Evolutionary conservation across 129 eudicot genomes (phyloP).

Genomic region (Flaveria brownii): DNA sequence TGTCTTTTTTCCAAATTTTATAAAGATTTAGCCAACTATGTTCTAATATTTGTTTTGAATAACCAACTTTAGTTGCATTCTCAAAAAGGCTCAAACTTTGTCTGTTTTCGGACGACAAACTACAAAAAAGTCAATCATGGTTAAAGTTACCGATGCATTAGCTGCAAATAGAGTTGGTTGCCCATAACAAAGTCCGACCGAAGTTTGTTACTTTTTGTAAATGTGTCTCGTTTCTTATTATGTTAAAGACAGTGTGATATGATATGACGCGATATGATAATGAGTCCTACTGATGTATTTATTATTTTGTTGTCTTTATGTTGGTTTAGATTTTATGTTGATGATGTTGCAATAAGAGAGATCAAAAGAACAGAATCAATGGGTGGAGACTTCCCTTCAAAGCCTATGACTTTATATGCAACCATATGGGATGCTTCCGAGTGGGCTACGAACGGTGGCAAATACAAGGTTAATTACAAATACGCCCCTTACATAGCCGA

Average conservation of each 20-base stretch:
- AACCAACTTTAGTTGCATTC: background rate
- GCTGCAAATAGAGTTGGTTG: background rate
- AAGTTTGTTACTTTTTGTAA: background rate
- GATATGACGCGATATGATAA: background rate
- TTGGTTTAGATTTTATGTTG: slow-evolving; percentile 76
- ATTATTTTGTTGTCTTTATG: slow-evolving; percentile 5
- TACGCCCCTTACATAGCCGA: slow-evolving; percentile 83
- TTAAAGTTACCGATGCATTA: background rate
- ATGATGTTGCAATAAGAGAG: slow-evolving; percentile 77
- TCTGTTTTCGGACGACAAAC: background rate
- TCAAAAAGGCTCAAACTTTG: background rate
- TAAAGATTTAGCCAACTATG: background rate
- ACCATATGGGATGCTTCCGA: slow-evolving; percentile 96
- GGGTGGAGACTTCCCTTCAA: slow-evolving; percentile 91
- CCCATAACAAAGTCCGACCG: no score
- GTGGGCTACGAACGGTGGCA: slow-evolving; percentile 97
- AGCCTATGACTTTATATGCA: slow-evolving; percentile 83
- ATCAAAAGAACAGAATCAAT: slow-evolving; percentile 68
- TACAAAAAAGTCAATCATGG: background rate
- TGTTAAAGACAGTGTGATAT: no score
- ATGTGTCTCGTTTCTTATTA: no score
- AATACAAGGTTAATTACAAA: slow-evolving; percentile 80
- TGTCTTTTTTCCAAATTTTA: background rate
- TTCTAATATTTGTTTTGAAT: background rate
- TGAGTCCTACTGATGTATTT: background rate